Conservation (phyloP, 768 basidiomycete species). For the Coprinopsis sp. region DNA sequence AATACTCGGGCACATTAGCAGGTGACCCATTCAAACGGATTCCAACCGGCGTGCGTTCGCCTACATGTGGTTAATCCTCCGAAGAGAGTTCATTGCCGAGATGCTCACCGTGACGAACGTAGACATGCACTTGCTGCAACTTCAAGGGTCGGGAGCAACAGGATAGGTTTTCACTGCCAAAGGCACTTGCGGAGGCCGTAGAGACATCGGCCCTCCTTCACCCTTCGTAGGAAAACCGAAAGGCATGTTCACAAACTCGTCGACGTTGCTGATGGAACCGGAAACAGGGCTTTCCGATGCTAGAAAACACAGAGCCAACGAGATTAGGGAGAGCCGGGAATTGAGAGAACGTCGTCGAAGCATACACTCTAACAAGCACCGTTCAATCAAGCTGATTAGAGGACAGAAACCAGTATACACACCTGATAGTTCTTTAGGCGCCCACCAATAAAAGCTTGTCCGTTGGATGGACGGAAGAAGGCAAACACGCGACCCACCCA, state of each 20-base stretch:
- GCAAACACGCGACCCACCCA: too few species aligned
- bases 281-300: not conserved
- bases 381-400: too few species aligned
- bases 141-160: conserved; percentile 47
- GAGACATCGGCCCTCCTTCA: conserved; percentile 9
- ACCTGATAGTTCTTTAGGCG: too few species aligned
- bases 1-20: conserved; percentile 62
- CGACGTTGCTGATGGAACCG: not conserved
- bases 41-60: conserved; percentile 76
- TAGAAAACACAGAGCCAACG: not conserved
- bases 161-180: conserved; percentile 62
- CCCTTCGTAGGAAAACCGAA: not conserved
- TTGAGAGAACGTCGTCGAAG: too few species aligned
- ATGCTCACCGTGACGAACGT: conserved; percentile 65
- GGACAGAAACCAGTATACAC: too few species aligned
- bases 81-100: not conserved
- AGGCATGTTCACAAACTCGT: conserved; percentile 1
- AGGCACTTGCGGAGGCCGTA: conserved; percentile 37
- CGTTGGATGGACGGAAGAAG: too few species aligned
- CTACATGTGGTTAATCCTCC: conserved; percentile 29
- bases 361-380: too few species aligned
- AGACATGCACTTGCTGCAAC: conserved; percentile 72
- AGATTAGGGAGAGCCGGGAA: not conserved
- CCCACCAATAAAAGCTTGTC: too few species aligned
- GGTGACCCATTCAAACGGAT: conserved; percentile 58